Conservation (phyloP, 208 protist species). For the Trypanosoma platydactyli region DNA sequence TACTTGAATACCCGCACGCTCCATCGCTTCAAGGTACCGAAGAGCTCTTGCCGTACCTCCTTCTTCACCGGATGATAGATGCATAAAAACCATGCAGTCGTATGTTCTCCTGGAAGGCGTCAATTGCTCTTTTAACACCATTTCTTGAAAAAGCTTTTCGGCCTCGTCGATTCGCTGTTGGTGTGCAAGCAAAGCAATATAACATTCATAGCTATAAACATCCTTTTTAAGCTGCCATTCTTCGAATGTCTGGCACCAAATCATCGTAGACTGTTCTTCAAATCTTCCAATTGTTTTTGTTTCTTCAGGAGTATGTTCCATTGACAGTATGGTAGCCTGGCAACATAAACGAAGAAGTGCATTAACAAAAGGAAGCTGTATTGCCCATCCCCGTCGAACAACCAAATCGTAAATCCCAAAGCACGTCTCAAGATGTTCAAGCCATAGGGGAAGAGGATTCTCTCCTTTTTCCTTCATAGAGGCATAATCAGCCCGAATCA, state of each 20-base stretch:
- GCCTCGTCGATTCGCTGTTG: constrained; percentile 89
- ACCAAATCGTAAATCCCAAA: constrained; percentile 87
- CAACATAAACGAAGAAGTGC: constrained; percentile 83
- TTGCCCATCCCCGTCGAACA: constrained; percentile 72
- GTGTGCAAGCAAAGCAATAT: constrained; percentile 84
- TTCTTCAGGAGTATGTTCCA: constrained; percentile 71
- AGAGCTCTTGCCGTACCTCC: constrained; percentile 83
- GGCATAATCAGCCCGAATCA: constrained; percentile 76
- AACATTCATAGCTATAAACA: constrained; percentile 88
- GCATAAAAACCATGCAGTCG: constrained; percentile 91
- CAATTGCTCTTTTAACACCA: constrained; percentile 76
- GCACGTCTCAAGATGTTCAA: constrained; percentile 76
- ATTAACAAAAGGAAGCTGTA: constrained; percentile 80
- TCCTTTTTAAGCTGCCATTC: constrained; percentile 84
- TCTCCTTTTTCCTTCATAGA: constrained; percentile 54
- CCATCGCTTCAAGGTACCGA: constrained; percentile 89
- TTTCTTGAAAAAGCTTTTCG: constrained; percentile 86
- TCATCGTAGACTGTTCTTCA: constrained; percentile 75
- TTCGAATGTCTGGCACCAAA: constrained; percentile 81
- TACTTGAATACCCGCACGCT: constrained; percentile 65
- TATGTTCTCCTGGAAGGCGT: constrained; percentile 81
- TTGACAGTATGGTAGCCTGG: constrained; percentile 73
- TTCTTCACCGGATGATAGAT: constrained; percentile 89
- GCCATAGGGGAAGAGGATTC: constrained; percentile 46
- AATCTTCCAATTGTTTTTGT: constrained; percentile 56